Evolutionary conservation across 768 basidiomycete species (phyloP).

Genomic region (Lactarius sp.): DNA sequence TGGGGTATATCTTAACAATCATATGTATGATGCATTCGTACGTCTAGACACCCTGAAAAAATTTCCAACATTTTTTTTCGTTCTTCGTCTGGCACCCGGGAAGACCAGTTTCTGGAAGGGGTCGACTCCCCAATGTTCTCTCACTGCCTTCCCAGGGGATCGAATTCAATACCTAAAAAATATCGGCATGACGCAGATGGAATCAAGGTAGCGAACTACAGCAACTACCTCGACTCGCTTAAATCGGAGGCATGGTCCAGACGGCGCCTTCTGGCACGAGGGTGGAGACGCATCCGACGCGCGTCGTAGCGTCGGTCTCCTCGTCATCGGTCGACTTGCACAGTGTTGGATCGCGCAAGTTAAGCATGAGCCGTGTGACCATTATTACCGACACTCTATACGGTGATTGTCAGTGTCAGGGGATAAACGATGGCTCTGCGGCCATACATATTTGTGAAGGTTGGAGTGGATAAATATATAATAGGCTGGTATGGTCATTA

Average conservation of each 20-base stretch:
- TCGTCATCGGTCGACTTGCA: neutral
- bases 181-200: neutral
- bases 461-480: neutral
- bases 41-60: too few species aligned
- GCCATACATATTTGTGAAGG: conserved; percentile 18
- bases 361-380: conserved; percentile 22
- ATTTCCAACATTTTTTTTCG: too few species aligned
- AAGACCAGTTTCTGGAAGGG: neutral
- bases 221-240: neutral
- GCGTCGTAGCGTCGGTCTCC: neutral
- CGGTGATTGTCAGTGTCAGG: neutral
- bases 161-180: neutral
- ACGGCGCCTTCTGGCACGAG: neutral
- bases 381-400: conserved; percentile 18
- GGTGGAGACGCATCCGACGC: conserved; percentile 7
- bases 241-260: neutral
- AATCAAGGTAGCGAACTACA: neutral
- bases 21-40: too few species aligned
- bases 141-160: neutral
- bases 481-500: neutral
- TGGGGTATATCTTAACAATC: too few species aligned
- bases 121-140: neutral
- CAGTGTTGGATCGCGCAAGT: conserved; percentile 17
- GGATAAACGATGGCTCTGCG: neutral
- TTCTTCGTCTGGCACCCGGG: neutral